Percentiles rank a stretch among this genome's conserved stretches.
phyloP scores from a whole-genome alignment of 108 stramenopile species.

The Skeletonema menzelii region DNA sequence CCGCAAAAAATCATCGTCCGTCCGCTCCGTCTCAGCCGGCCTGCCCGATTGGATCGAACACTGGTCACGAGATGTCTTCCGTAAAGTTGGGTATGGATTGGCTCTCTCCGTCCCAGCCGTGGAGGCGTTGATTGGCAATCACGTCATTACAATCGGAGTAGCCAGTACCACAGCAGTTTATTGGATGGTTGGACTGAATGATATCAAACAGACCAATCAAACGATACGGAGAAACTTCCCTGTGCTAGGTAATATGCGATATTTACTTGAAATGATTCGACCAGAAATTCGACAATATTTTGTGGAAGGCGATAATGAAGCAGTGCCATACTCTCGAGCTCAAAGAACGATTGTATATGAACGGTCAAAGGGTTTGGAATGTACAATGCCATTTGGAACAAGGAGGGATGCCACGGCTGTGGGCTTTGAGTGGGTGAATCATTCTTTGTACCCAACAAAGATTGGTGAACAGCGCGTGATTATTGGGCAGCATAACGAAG shows the following conservation, averaged over 20 bases:
- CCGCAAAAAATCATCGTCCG: slow-evolving; percentile 1
- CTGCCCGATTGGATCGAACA: slow-evolving; percentile 70
- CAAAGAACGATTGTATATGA: slow-evolving; percentile 75
- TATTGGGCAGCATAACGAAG: slow-evolving; percentile 55
- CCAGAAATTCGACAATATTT: slow-evolving; percentile 87
- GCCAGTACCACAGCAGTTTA: slow-evolving; percentile 55
- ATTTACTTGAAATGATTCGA: slow-evolving; percentile 82
- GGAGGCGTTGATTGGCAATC: neutral
- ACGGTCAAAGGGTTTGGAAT: slow-evolving; percentile 63
- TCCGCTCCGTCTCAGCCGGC: slow-evolving; percentile 7
- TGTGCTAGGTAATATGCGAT: slow-evolving; percentile 81
- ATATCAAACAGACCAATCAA: slow-evolving; percentile 70
- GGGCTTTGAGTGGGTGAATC: slow-evolving; percentile 84
- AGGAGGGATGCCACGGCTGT: slow-evolving; percentile 47
- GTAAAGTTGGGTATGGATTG: slow-evolving; percentile 61
- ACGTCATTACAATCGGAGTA: slow-evolving; percentile 22
- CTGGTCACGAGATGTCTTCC: slow-evolving; percentile 57
- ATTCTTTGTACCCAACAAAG: slow-evolving; percentile 69
- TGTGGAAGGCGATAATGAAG: slow-evolving; percentile 79
- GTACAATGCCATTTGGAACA: slow-evolving; percentile 73
- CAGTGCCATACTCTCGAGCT: slow-evolving; percentile 66
- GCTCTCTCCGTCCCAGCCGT: slow-evolving; percentile 16
- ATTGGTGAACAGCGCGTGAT: slow-evolving; percentile 38
- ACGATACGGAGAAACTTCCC: slow-evolving; percentile 86
- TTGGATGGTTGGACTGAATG: slow-evolving; percentile 74